A percentile compares a stretch with the other conserved stretches of the same genome.
These are phyloP conservation scores for Shiraia sp. DNA, from an alignment of 2,329 filamentous ascomycete genomes.

Conservation along the genomic window DNA sequence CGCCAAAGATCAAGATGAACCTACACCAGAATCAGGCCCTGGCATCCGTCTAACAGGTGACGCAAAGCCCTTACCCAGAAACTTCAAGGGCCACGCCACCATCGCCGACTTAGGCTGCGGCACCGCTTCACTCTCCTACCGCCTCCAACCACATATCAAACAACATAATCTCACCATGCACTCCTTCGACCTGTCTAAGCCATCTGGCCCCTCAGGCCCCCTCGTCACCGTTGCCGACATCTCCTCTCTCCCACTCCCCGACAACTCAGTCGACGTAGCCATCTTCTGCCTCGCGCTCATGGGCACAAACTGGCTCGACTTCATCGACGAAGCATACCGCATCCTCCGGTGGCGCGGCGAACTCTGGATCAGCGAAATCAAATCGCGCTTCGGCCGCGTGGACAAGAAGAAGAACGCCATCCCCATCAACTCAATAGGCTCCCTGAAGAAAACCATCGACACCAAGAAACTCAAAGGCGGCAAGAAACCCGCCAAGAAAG, in stretches of 20 bases:
- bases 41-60: constrained; percentile 17
- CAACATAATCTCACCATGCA: constrained; percentile 74
- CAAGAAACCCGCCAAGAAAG: constrained; percentile 15
- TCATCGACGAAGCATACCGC: constrained; percentile 93
- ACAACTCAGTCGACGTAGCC: constrained; percentile 79
- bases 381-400: constrained; percentile 78
- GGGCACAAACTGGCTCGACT: constrained; percentile 98
- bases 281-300: constrained; percentile 97
- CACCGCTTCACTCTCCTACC: constrained; percentile 78
- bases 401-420: constrained; percentile 53
- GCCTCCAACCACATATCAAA: constrained; percentile 65
- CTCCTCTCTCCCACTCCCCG: constrained; percentile 74
- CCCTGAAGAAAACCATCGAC: constrained; percentile 21
- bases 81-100: constrained; percentile 67
- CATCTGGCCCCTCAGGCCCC: constrained; percentile 69
- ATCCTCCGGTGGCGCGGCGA: constrained; percentile 92
- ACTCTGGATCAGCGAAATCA: constrained; percentile 97
- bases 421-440: constrained; percentile 68
- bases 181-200: constrained; percentile 85
- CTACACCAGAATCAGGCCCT: constrained; percentile 9
- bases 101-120: constrained; percentile 94
- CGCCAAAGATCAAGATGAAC: constrained; percentile 14
- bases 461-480: no score
- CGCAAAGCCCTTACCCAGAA: constrained; percentile 67
- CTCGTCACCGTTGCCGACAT: constrained; percentile 90